These are phyloP conservation scores for Wilhelminamyces savonicus DNA, from an alignment of 805 yeast species.

Conservation along the genomic window DNA sequence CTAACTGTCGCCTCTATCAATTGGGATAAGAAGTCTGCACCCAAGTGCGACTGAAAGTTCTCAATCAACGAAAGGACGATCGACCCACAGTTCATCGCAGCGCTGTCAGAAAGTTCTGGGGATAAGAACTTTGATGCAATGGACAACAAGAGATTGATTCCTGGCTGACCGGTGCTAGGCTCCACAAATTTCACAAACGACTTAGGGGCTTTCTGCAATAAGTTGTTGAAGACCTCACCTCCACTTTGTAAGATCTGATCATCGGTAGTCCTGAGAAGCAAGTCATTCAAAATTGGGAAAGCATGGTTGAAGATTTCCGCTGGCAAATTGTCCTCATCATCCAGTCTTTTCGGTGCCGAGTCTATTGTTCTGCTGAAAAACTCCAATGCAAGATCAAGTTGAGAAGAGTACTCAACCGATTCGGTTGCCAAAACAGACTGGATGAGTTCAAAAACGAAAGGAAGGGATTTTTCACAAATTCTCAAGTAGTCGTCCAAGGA, in stretches of 20 bases:
- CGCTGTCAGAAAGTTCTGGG: constrained; percentile 69
- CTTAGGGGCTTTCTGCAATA: constrained; percentile 40
- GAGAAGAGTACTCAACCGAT: constrained; percentile 50
- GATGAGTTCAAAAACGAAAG: constrained; percentile 37
- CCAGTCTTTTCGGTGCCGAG: constrained; percentile 25
- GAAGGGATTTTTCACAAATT: constrained; percentile 48
- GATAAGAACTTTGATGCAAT: constrained; percentile 66
- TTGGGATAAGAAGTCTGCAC: constrained; percentile 38
- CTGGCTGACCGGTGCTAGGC: constrained; percentile 33
- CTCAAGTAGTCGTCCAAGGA: constrained; percentile 37
- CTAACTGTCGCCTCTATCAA: constrained; percentile 70
- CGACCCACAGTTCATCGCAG: constrained; percentile 72
- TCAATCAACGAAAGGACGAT: constrained; percentile 56
- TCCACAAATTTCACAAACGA: constrained; percentile 25
- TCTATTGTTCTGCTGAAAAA: constrained; percentile 45
- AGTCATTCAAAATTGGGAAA: constrained; percentile 37
- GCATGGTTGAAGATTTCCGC: constrained; percentile 33
- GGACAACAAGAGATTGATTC: constrained; percentile 51
- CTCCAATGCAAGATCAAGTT: constrained; percentile 53
- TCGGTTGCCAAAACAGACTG: constrained; percentile 15
- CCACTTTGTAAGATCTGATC: constrained; percentile 73
- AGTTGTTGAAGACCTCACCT: constrained; percentile 63
- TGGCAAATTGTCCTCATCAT: constrained; percentile 21
- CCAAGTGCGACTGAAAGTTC: constrained; percentile 37
- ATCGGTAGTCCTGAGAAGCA: constrained; percentile 49